These are phyloP conservation scores for Schoenoplectus tabernaemontani DNA, from an alignment of 202 grass and related monocot species.

Conservation along the genomic window DNA sequence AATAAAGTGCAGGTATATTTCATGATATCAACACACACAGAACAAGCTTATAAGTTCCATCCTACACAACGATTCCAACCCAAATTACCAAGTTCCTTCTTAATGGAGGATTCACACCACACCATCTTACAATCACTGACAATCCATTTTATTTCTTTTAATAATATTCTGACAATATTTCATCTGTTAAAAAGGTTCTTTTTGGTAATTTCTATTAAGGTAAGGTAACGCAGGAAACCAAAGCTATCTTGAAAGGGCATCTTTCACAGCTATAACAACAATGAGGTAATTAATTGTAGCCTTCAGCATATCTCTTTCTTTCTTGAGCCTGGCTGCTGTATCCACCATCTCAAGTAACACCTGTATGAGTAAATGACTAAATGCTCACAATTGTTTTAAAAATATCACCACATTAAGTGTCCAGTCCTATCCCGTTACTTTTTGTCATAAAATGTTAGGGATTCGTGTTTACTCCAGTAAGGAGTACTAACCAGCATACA, in stretches of 20 bases:
- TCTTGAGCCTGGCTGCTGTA: slow-evolving; percentile 36
- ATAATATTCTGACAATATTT: neutral
- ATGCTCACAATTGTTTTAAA: neutral
- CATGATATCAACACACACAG: neutral
- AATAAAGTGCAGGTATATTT: neutral
- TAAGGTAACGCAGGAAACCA: neutral
- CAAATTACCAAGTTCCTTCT: neutral
- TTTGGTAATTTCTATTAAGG: neutral
- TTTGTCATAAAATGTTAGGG: neutral
- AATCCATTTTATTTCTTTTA: neutral
- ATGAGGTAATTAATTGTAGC: slow-evolving; percentile 65
- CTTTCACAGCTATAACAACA: slow-evolving; percentile 52
- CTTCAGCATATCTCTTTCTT: slow-evolving; percentile 52
- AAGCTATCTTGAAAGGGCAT: slow-evolving; percentile 29
- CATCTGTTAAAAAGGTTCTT: neutral
- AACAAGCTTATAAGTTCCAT: neutral
- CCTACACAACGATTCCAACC: neutral
- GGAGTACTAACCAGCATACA: neutral
- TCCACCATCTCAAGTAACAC: slow-evolving; percentile 66
- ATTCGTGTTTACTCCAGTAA: neutral
- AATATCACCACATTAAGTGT: neutral
- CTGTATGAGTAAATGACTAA: neutral
- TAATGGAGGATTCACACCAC: neutral
- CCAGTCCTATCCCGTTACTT: neutral
- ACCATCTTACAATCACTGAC: neutral